Evolutionary conservation across 768 basidiomycete genomes (phyloP).

Genomic region (Boletus tylopilopsis): DNA sequence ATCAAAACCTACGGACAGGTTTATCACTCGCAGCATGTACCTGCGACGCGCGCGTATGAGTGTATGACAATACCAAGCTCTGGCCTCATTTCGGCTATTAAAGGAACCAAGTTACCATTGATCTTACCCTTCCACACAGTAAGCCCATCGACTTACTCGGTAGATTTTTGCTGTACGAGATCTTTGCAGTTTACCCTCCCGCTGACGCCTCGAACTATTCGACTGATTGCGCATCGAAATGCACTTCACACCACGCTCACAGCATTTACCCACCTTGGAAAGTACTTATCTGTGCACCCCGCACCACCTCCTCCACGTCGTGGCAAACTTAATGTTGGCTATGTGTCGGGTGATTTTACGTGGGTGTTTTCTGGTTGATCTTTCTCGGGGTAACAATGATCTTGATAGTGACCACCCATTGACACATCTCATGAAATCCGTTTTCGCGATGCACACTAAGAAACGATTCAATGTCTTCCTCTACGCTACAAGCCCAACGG

Average conservation of each 20-base stretch:
- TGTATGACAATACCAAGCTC: slow-evolving; percentile 16
- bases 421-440: slow-evolving; percentile 50
- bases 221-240: slow-evolving; percentile 46
- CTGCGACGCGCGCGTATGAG: slow-evolving; percentile 4
- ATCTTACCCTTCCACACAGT: slow-evolving; percentile 51
- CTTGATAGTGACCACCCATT: slow-evolving; percentile 44
- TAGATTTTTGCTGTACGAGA: neutral
- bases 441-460: slow-evolving; percentile 42
- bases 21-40: slow-evolving; percentile 15
- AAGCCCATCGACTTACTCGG: slow-evolving; percentile 7
- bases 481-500: slow-evolving; percentile 48
- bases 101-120: slow-evolving; percentile 34
- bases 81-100: slow-evolving; percentile 21
- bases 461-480: slow-evolving; percentile 39
- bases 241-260: slow-evolving; percentile 43
- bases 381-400: neutral
- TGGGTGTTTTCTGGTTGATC: slow-evolving; percentile 17
- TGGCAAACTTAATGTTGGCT: slow-evolving; percentile 44
- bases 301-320: slow-evolving; percentile 39
- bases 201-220: slow-evolving; percentile 37
- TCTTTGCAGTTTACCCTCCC: slow-evolving; percentile 44
- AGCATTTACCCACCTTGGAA: slow-evolving; percentile 34
- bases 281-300: slow-evolving; percentile 32
- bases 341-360: slow-evolving; percentile 48
- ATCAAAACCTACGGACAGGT: slow-evolving; percentile 33